A percentile compares a stretch with the other conserved stretches of the same genome.
Conservation (phyloP, 768 basidiomycete species). For the Tricholoma saponaceum region DNA sequence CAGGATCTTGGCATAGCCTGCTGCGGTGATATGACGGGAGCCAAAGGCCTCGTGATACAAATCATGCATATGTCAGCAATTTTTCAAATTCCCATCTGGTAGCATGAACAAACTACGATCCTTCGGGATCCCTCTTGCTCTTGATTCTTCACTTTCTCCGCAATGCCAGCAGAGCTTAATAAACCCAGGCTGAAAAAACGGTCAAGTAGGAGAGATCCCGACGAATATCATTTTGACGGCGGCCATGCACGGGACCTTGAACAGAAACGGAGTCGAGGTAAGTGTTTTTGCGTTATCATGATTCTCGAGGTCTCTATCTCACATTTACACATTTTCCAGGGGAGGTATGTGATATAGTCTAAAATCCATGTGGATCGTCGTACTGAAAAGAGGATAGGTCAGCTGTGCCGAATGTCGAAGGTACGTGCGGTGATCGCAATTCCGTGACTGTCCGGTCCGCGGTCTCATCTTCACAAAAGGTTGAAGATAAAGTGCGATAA, state of each 20-base stretch:
- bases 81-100: background rate
- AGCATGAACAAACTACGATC: background rate
- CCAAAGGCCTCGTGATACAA: no score
- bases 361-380: background rate
- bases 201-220: conserved; percentile 43
- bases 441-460: background rate
- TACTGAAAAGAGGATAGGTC: conserved; percentile 39
- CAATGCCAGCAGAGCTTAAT: conserved; percentile 55
- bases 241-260: conserved; percentile 65
- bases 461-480: conserved; percentile 26
- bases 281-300: conserved; percentile 9
- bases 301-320: conserved; percentile 9
- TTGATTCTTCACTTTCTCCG: background rate
- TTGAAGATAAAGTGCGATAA: conserved; percentile 84
- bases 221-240: conserved; percentile 47
- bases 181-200: conserved; percentile 49
- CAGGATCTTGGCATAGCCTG: no score
- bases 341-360: conserved; percentile 21
- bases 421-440: conserved; percentile 56
- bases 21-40: no score
- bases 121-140: background rate
- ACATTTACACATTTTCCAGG: conserved; percentile 15
- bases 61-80: background rate
- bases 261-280: conserved; percentile 65
- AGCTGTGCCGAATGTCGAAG: conserved; percentile 77